phyloP scores from a whole-genome alignment of 2,329 filamentous ascomycete genomes.

The Fusarium sp. region DNA sequence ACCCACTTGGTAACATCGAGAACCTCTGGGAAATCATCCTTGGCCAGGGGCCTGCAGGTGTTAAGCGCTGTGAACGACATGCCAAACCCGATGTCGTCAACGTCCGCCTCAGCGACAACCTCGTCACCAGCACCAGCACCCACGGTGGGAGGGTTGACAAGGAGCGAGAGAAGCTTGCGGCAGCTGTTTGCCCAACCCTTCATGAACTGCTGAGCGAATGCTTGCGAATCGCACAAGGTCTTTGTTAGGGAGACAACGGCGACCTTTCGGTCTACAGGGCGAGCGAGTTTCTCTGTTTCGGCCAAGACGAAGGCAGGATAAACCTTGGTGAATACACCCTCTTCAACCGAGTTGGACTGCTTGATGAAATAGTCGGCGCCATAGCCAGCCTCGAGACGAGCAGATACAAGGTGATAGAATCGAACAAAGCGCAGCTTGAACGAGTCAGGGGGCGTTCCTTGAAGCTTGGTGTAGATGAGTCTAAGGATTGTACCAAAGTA shows the following conservation, averaged over 20 bases:
- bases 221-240: constrained; percentile 84
- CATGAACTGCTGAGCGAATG: constrained; percentile 83
- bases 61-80: constrained; percentile 94
- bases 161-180: constrained; percentile 85
- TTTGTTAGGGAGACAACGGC: constrained; percentile 95
- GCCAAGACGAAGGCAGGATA: constrained; percentile 90
- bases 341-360: constrained; percentile 83
- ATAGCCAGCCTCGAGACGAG: constrained; percentile 80
- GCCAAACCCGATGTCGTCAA: constrained; percentile 94
- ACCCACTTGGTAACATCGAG: constrained; percentile 88
- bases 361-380: constrained; percentile 93
- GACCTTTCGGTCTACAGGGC: constrained; percentile 90
- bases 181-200: constrained; percentile 94
- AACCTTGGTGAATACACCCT: constrained; percentile 81
- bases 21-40: constrained; percentile 89
- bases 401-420: constrained; percentile 93
- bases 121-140: constrained; percentile 75
- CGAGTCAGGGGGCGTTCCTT: constrained; percentile 76
- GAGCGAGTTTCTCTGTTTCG: constrained; percentile 86
- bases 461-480: constrained; percentile 81
- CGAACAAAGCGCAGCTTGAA: constrained; percentile 89
- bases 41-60: constrained; percentile 79
- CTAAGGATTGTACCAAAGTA: constrained; percentile 85
- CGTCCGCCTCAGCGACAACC: constrained; percentile 84
- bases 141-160: constrained; percentile 85